Evolutionary conservation across 768 basidiomycete genomes (phyloP).

Genomic region (Amanita pseudoporphyria): DNA sequence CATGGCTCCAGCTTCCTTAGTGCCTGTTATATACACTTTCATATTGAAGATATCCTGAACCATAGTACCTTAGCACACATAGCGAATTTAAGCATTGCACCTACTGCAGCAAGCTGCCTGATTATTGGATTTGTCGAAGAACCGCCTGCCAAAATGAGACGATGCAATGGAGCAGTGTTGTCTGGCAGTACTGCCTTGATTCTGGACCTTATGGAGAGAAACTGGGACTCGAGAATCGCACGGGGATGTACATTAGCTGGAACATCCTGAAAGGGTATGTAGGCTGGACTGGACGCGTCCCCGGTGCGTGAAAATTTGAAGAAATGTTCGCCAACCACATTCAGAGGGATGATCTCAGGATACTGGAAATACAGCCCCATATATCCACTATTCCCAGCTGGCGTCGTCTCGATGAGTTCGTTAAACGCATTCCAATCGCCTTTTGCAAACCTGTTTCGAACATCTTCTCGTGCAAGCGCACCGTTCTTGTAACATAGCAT

Average conservation of each 20-base stretch:
- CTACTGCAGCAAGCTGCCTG: slow-evolving; percentile 57
- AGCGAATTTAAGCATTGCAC: slow-evolving; percentile 6
- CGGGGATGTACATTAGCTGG: slow-evolving; percentile 50
- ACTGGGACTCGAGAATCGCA: slow-evolving; percentile 77
- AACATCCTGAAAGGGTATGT: slow-evolving; percentile 25
- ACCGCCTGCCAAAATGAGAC: slow-evolving; percentile 74
- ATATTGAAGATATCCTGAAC: slow-evolving; percentile 62
- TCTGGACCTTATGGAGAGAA: slow-evolving; percentile 70
- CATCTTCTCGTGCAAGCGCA: slow-evolving; percentile 68
- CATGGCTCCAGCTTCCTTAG: slow-evolving; percentile 62
- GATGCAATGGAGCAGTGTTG: slow-evolving; percentile 42
- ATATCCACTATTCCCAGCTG: slow-evolving; percentile 48
- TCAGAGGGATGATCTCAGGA: slow-evolving; percentile 81
- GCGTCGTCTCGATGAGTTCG: slow-evolving; percentile 41
- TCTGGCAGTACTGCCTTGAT: slow-evolving; percentile 58
- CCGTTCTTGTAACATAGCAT: slow-evolving; percentile 95
- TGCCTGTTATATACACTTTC: slow-evolving; percentile 58
- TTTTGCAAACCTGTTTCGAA: slow-evolving; percentile 56
- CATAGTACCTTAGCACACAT: neutral
- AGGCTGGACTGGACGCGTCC: slow-evolving; percentile 11
- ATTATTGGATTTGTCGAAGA: slow-evolving; percentile 66
- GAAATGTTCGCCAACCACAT: slow-evolving; percentile 61
- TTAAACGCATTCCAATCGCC: slow-evolving; percentile 66
- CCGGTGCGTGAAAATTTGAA: slow-evolving; percentile 25
- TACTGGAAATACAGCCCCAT: slow-evolving; percentile 76